phyloP scores from a whole-genome alignment of 2,329 filamentous ascomycete genomes.

The Epichloe scottii region DNA sequence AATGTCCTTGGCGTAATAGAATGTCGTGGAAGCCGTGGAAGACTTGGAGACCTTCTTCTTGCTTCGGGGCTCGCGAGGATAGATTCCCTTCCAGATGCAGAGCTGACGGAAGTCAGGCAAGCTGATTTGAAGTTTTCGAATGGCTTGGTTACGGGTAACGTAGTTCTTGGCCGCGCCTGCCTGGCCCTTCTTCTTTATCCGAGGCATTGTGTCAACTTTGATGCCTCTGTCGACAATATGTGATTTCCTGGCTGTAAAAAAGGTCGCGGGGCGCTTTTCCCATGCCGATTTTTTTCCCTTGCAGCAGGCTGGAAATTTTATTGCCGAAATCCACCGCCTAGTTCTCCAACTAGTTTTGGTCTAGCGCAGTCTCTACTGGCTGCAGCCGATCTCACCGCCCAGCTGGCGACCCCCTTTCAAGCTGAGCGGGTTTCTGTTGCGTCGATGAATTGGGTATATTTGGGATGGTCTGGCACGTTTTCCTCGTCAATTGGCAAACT shows the following conservation, averaged over 20 bases:
- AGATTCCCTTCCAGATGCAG: slow-evolving; percentile 99
- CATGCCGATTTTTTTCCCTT: slow-evolving; percentile 12
- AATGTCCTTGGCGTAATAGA: slow-evolving; percentile 87
- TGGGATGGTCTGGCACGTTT: no score
- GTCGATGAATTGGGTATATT: no score
- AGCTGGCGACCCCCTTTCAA: not conserved
- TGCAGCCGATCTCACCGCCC: slow-evolving; percentile 15
- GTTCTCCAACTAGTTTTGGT: slow-evolving; percentile 1
- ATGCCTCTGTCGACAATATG: slow-evolving; percentile 4
- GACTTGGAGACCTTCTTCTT: slow-evolving; percentile 95
- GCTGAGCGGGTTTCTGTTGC: no score
- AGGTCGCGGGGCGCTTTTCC: slow-evolving; percentile 21
- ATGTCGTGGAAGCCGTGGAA: slow-evolving; percentile 81
- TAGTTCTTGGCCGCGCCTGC: slow-evolving; percentile 95
- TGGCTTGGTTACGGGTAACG: slow-evolving; percentile 91
- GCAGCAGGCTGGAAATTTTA: slow-evolving; percentile 18
- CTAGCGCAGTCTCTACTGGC: slow-evolving; percentile 6
- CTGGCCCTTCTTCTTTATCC: slow-evolving; percentile 85
- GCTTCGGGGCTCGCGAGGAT: slow-evolving; percentile 90
- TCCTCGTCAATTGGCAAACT: no score
- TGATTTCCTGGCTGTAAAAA: slow-evolving; percentile 8
- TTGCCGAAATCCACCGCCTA: slow-evolving; percentile 20
- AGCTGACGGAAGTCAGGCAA: slow-evolving; percentile 94
- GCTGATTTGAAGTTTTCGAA: slow-evolving; percentile 95
- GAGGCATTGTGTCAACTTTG: slow-evolving; percentile 40